phyloP scores from a whole-genome alignment of 441 rosid species.

The Omphalea diandra region DNA sequence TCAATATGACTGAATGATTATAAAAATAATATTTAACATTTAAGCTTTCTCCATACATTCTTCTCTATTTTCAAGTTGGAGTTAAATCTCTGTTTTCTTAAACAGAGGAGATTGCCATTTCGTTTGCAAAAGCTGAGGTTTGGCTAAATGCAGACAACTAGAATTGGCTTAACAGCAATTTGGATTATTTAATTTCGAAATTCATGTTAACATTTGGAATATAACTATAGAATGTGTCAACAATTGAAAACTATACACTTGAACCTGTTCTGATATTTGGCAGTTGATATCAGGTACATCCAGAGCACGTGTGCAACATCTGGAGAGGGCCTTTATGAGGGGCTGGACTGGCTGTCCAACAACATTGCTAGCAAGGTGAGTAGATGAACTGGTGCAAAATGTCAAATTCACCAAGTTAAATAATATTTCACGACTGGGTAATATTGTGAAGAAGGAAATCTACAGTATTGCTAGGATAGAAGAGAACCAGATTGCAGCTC shows the following conservation, averaged over 20 bases:
- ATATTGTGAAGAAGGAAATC: not conserved
- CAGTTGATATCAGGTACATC: conserved; percentile 43
- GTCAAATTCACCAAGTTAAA: conserved; percentile 3
- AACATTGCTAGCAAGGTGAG: conserved; percentile 40
- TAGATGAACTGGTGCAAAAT: not conserved
- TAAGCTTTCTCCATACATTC: not conserved
- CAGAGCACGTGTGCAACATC: conserved; percentile 59
- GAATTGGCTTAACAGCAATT: not conserved
- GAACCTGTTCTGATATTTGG: conserved; percentile 1
- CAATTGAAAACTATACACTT: not conserved
- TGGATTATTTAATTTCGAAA: not conserved
- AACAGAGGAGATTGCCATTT: not conserved
- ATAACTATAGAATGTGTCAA: not conserved
- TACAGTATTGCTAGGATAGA: too few species aligned
- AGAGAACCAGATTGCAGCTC: not conserved
- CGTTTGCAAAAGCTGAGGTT: not conserved
- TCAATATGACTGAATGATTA: not conserved
- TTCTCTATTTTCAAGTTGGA: not conserved
- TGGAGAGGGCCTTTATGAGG: conserved; percentile 58
- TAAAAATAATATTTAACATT: not conserved
- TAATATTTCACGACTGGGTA: not conserved
- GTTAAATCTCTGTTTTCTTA: too few species aligned
- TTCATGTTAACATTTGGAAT: not conserved
- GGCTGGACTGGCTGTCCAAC: conserved; percentile 58
- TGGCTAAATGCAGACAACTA: not conserved